phyloP scores from a whole-genome alignment of 2,329 filamentous ascomycete species.

The Conoideocrella luteorostrata region DNA sequence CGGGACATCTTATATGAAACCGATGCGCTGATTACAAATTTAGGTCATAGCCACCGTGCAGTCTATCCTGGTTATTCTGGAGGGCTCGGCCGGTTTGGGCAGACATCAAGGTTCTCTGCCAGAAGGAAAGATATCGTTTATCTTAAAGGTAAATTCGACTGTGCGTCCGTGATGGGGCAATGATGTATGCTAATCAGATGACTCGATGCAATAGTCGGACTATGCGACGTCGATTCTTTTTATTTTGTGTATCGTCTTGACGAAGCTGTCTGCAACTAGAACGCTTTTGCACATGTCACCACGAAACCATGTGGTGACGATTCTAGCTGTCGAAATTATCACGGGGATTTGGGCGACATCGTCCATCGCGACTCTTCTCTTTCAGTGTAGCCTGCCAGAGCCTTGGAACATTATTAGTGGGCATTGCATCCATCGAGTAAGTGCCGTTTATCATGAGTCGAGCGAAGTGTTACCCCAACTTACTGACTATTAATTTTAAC shows the following conservation, averaged over 20 bases:
- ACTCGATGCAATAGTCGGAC: neutral
- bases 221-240: constrained; percentile 13
- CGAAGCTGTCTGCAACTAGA: constrained; percentile 15
- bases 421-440: constrained; percentile 14
- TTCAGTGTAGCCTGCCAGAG: constrained; percentile 13
- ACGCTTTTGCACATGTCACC: constrained; percentile 16
- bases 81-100: constrained; percentile 14
- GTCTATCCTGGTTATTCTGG: constrained; percentile 12
- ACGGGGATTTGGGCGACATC: constrained; percentile 12
- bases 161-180: no score
- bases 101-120: constrained; percentile 7
- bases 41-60: constrained; percentile 14
- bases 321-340: constrained; percentile 10
- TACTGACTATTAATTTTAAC: no score
- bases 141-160: constrained; percentile 12
- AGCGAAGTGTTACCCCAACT: no score
- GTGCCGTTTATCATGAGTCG: no score
- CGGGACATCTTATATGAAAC: no score
- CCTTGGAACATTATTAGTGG: constrained; percentile 14
- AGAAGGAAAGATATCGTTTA: constrained; percentile 7
- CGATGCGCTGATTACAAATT: no score
- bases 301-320: constrained; percentile 6
- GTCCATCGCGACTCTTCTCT: constrained; percentile 9
- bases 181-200: no score
- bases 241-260: constrained; percentile 9